These are phyloP conservation scores for Saitozyma sp. DNA, from an alignment of 768 basidiomycete species.

Conservation along the genomic window DNA sequence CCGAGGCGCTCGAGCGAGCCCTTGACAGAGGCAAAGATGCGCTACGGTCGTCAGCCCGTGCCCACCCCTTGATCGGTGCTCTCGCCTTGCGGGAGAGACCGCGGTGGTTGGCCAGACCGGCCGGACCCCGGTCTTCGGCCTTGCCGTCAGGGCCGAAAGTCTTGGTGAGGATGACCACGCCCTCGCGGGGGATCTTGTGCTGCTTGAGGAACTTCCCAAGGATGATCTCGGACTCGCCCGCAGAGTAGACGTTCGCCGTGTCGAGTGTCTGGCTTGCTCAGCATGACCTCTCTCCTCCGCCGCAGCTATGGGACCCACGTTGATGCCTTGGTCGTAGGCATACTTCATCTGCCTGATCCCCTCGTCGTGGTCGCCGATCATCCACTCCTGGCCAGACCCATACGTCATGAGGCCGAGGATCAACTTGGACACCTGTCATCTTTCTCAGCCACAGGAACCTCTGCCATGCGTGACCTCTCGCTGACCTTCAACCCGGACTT, in stretches of 20 bases:
- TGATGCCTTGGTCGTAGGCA: constrained; percentile 43
- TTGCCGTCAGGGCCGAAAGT: constrained; percentile 44
- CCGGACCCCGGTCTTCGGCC: constrained; percentile 34
- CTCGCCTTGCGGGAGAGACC: constrained; percentile 39
- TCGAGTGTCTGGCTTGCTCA: constrained; percentile 28
- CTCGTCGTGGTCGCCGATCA: constrained; percentile 49
- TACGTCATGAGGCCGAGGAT: constrained; percentile 69
- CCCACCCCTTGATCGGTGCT: not conserved
- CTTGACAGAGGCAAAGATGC: constrained; percentile 67
- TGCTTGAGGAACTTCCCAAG: constrained; percentile 74
- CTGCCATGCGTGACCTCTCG: not conserved
- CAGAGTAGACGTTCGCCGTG: constrained; percentile 35
- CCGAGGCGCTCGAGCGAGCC: constrained; percentile 65
- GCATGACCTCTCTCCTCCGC: not conserved
- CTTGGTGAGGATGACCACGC: constrained; percentile 82
- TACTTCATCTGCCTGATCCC: constrained; percentile 44
- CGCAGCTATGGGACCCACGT: constrained; percentile 20
- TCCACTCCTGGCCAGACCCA: constrained; percentile 62
- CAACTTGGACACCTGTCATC: constrained; percentile 64
- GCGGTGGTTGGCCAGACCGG: constrained; percentile 35
- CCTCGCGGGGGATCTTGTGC: constrained; percentile 66
- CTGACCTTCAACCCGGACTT: constrained; percentile 44
- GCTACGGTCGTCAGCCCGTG: constrained; percentile 43
- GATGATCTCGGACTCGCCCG: constrained; percentile 54
- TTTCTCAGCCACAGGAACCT: not conserved